A percentile compares a stretch with the other conserved stretches of the same genome.
phyloP scores from a whole-genome alignment of 257 asterid species.

The Solanum clarkiae region DNA sequence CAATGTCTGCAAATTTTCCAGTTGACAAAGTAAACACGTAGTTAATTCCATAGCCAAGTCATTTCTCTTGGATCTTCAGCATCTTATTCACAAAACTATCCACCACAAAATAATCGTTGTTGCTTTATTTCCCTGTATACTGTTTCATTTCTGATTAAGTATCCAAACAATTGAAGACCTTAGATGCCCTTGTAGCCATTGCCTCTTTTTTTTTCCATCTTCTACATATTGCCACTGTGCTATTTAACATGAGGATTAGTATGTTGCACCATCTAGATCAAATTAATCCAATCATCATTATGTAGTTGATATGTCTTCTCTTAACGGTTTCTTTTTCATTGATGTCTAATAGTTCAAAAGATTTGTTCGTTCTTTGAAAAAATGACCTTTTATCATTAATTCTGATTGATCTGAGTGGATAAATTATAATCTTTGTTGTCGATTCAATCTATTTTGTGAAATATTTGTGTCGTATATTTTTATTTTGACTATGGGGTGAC shows the following conservation, averaged over 20 bases:
- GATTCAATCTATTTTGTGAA: not conserved
- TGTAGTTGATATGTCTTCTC: not conserved
- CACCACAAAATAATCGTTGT: not conserved
- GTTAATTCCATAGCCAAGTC: not conserved
- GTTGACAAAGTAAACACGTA: not conserved
- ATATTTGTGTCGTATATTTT: not conserved
- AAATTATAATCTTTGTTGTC: not conserved
- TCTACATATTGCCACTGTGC: not conserved
- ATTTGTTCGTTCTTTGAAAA: not conserved
- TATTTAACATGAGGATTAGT: not conserved
- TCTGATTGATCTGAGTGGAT: not conserved
- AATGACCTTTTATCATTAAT: not conserved
- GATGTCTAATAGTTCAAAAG: not conserved
- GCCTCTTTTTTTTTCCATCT: not conserved
- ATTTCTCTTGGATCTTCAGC: not conserved
- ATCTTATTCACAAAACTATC: not conserved
- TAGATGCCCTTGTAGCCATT: not conserved
- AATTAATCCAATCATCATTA: not conserved
- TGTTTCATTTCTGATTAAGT: not conserved
- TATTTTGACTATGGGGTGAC: not conserved
- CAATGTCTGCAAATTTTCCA: not conserved
- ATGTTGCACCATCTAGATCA: not conserved
- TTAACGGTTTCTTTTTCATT: not conserved
- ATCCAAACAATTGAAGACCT: not conserved
- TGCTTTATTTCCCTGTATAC: not conserved